Conservation (phyloP, 768 basidiomycete genomes). For the Ramaria sp. region DNA sequence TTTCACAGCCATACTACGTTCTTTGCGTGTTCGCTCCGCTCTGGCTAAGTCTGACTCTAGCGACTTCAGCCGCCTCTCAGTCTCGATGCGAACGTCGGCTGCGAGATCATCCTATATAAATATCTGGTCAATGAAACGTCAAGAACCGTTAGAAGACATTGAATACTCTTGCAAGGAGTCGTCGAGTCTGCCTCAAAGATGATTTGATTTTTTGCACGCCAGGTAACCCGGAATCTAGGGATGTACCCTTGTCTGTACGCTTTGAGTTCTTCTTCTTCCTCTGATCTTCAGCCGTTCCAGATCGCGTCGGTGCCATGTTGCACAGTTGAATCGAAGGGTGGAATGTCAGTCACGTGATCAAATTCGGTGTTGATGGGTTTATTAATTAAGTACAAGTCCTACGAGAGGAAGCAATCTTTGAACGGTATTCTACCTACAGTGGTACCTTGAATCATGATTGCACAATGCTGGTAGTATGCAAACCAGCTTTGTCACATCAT, state of each 20-base stretch:
- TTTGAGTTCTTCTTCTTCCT: neutral
- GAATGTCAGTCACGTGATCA: neutral
- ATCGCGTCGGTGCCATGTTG: neutral
- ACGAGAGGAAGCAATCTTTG: neutral
- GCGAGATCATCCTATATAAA: slow-evolving; percentile 56
- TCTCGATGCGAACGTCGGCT: slow-evolving; percentile 73
- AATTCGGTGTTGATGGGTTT: neutral
- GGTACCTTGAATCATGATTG: too few species aligned
- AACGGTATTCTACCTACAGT: too few species aligned
- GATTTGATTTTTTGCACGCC: slow-evolving; percentile 86
- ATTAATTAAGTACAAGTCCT: neutral
- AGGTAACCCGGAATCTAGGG: slow-evolving; percentile 23
- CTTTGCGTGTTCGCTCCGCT: slow-evolving; percentile 53
- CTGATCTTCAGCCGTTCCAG: neutral
- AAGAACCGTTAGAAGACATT: neutral
- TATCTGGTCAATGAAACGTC: neutral
- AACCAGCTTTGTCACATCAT: slow-evolving; percentile 13
- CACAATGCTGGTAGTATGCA: too few species aligned
- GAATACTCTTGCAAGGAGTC: slow-evolving; percentile 68
- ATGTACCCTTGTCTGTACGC: neutral
- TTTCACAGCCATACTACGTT: slow-evolving; percentile 58
- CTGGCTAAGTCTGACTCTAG: slow-evolving; percentile 63
- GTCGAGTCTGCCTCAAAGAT: slow-evolving; percentile 67
- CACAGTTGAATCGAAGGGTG: neutral
- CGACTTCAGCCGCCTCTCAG: slow-evolving; percentile 66